Evolutionary conservation across 2,329 filamentous ascomycete genomes (phyloP).

Genomic region (Colletotrichum lindemuthianum): DNA sequence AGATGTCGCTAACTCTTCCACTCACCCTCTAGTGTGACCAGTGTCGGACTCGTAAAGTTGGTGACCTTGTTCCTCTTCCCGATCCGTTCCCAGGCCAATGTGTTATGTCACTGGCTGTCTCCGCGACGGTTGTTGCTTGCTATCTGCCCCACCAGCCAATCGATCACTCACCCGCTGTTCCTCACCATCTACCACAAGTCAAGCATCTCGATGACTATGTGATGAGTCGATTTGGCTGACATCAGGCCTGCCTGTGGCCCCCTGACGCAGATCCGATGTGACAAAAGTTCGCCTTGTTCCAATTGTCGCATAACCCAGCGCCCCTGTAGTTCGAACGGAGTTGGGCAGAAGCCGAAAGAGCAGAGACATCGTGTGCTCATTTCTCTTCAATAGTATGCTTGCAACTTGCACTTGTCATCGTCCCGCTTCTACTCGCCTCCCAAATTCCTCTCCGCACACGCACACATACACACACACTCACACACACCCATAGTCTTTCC

Average conservation of each 20-base stretch:
- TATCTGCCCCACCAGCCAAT: not conserved
- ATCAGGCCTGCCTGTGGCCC: slow-evolving; percentile 15
- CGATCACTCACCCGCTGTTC: not conserved
- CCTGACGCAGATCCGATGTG: slow-evolving; percentile 63
- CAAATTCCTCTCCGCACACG: not conserved
- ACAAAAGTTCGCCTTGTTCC: slow-evolving; percentile 67
- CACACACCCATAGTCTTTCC: no score
- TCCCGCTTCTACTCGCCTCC: not conserved
- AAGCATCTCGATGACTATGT: slow-evolving; percentile 4
- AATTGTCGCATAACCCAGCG: slow-evolving; percentile 66
- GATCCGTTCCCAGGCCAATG: not conserved
- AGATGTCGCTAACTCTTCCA: slow-evolving; percentile 32
- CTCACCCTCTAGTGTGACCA: slow-evolving; percentile 53
- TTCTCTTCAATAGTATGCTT: slow-evolving; percentile 67
- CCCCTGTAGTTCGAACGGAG: slow-evolving; percentile 64
- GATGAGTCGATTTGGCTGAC: slow-evolving; percentile 30
- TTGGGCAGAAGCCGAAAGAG: slow-evolving; percentile 65
- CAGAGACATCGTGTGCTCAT: slow-evolving; percentile 66
- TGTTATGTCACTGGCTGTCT: slow-evolving; percentile 2
- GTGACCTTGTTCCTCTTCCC: slow-evolving; percentile 35
- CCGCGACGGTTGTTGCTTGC: not conserved
- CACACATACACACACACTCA: no score
- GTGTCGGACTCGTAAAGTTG: slow-evolving; percentile 54
- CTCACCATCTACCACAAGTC: not conserved
- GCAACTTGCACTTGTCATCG: not conserved